A percentile compares a stretch with the other conserved stretches of the same genome.
Conservation (phyloP, 305 asterid genomes). For the Coffea humblotiana region DNA sequence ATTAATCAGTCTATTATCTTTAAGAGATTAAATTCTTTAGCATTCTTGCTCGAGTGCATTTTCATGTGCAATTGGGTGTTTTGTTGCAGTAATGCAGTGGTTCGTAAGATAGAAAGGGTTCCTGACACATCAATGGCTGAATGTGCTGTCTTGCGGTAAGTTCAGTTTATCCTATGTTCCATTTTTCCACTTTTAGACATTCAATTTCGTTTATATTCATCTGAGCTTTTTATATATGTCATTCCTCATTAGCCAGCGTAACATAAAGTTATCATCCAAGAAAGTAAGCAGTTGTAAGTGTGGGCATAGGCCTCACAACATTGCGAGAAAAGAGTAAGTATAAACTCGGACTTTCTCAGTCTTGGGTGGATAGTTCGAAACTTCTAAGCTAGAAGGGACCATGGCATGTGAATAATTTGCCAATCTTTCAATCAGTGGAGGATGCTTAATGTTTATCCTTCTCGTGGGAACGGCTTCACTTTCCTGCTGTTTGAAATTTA, state of each 20-base stretch:
- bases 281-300: neutral
- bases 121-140: slow-evolving; percentile 51
- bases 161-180: neutral
- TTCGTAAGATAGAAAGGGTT: slow-evolving; percentile 61
- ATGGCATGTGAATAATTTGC: neutral
- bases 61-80: neutral
- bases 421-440: neutral
- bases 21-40: neutral
- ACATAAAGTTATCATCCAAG: neutral
- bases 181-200: neutral
- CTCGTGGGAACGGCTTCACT: neutral
- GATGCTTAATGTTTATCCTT: neutral
- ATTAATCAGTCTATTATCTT: neutral
- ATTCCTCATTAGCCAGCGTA: neutral
- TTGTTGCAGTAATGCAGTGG: slow-evolving; percentile 60
- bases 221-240: neutral
- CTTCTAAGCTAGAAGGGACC: neutral
- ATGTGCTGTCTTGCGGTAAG: slow-evolving; percentile 59
- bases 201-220: neutral
- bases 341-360: neutral
- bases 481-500: neutral
- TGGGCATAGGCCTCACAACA: neutral
- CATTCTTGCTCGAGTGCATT: neutral
- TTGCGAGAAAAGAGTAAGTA: neutral
- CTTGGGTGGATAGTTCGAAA: too few relatives aligned